Percentiles rank a stretch among this genome's conserved stretches.
Evolutionary conservation across 768 basidiomycete genomes (phyloP).

Genomic region (Leccinum imitatum): DNA sequence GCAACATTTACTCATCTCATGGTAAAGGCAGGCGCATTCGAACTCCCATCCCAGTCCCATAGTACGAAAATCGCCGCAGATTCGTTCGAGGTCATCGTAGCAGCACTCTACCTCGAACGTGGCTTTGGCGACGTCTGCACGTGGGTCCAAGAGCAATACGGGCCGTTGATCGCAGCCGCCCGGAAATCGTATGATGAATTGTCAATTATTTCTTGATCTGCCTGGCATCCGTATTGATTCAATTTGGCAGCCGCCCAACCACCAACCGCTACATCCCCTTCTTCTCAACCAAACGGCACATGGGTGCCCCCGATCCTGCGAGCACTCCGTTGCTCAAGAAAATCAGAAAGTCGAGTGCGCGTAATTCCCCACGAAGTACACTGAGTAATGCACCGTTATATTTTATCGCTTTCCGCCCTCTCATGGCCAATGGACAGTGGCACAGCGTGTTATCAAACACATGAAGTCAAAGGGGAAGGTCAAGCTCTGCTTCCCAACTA

Average conservation of each 20-base stretch:
- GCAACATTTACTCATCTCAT: conserved; percentile 40
- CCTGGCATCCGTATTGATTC: conserved; percentile 6
- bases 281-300: conserved; percentile 18
- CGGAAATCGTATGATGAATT: conserved; percentile 28
- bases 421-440: conserved; percentile 21
- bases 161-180: conserved; percentile 36
- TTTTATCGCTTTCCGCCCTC: not conserved
- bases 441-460: conserved; percentile 23
- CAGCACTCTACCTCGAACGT: conserved; percentile 40
- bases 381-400: conserved; percentile 18
- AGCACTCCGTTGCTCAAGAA: conserved; percentile 21
- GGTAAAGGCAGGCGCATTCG: conserved; percentile 33
- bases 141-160: conserved; percentile 41
- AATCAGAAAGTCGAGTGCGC: conserved; percentile 15
- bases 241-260: conserved; percentile 11
- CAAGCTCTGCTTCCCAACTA: conserved; percentile 18
- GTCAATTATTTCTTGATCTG: conserved; percentile 14
- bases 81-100: conserved; percentile 47
- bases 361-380: conserved; percentile 15
- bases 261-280: not conserved
- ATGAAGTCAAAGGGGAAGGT: conserved; percentile 31
- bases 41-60: conserved; percentile 21
- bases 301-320: conserved; percentile 3
- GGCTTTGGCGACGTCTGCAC: conserved; percentile 37
- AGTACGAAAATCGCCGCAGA: conserved; percentile 43